Evolutionary conservation across 768 basidiomycete genomes (phyloP).

Genomic region (Tylopilus felleus): DNA sequence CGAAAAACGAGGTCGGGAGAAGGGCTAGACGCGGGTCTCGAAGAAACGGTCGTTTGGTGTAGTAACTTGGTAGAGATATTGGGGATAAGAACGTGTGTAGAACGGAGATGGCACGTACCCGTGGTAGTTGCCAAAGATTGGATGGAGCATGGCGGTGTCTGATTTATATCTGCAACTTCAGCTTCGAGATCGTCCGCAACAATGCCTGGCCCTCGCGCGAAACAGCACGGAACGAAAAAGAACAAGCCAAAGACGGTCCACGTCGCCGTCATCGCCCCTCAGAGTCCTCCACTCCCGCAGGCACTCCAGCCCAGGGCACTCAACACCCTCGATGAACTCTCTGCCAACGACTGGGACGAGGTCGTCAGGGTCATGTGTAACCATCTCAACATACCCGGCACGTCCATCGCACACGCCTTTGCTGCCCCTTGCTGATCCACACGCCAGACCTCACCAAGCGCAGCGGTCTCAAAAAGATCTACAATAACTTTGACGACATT

Average conservation of each 20-base stretch:
- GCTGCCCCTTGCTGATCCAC: neutral
- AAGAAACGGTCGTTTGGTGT: constrained; percentile 62
- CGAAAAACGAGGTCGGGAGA: constrained; percentile 53
- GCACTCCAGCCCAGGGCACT: constrained; percentile 16
- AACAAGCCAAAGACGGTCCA: constrained; percentile 13
- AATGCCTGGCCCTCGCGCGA: constrained; percentile 28
- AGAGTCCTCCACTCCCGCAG: neutral
- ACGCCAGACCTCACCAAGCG: constrained; percentile 50
- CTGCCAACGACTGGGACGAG: constrained; percentile 45
- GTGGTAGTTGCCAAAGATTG: constrained; percentile 68
- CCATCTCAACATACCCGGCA: constrained; percentile 54
- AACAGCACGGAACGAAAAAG: constrained; percentile 19
- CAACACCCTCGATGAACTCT: constrained; percentile 20
- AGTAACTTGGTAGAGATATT: constrained; percentile 48
- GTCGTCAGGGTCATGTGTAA: constrained; percentile 48
- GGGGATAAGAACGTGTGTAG: too few relatives aligned
- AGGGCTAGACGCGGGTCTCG: constrained; percentile 64
- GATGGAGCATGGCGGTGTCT: neutral
- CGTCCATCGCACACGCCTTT: neutral
- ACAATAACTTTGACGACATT: constrained; percentile 53
- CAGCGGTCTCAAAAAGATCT: constrained; percentile 60
- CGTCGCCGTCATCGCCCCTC: neutral
- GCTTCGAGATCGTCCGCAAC: neutral
- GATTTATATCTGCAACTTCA: too few relatives aligned
- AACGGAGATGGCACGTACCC: constrained; percentile 39